These are phyloP conservation scores for Volutella citrinella DNA, from an alignment of 2,329 filamentous ascomycete species.

Conservation along the genomic window DNA sequence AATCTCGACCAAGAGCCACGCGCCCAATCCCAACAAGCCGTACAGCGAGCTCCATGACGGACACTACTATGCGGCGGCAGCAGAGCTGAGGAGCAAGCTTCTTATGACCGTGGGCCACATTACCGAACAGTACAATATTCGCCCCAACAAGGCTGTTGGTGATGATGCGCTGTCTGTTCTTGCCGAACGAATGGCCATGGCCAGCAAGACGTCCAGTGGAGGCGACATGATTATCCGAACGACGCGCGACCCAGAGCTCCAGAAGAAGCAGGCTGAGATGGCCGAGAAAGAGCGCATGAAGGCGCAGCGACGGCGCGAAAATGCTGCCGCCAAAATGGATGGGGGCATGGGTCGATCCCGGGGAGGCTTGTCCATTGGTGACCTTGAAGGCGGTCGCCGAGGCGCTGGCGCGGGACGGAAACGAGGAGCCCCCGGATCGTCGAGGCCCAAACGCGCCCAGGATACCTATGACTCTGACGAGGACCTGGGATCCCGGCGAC, in stretches of 20 bases:
- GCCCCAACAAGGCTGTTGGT: constrained; percentile 63
- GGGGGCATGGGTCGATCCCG: constrained; percentile 51
- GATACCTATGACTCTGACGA: constrained; percentile 76
- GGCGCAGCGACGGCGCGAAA: constrained; percentile 64
- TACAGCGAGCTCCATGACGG: constrained; percentile 68
- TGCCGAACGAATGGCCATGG: constrained; percentile 63
- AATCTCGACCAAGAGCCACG: constrained; percentile 66
- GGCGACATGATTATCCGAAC: constrained; percentile 68
- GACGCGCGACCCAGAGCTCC: constrained; percentile 71
- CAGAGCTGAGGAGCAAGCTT: constrained; percentile 64
- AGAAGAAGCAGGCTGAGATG: constrained; percentile 69
- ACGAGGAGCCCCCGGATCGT: constrained; percentile 47
- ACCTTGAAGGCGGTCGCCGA: constrained; percentile 62
- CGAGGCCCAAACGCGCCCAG: constrained; percentile 51
- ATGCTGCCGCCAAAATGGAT: constrained; percentile 61
- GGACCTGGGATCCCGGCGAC: constrained; percentile 59
- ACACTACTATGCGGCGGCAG: constrained; percentile 73
- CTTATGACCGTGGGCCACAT: constrained; percentile 74
- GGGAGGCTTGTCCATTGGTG: constrained; percentile 63
- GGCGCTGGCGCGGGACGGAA: constrained; percentile 48
- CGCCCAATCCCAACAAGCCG: constrained; percentile 55
- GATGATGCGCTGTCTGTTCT: constrained; percentile 70
- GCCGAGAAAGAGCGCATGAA: constrained; percentile 72
- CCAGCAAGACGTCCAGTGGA: constrained; percentile 53
- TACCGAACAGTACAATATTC: constrained; percentile 67